phyloP scores from a whole-genome alignment of 192 early-diverging fungal genomes.

The Umbelopsis vinacea region DNA sequence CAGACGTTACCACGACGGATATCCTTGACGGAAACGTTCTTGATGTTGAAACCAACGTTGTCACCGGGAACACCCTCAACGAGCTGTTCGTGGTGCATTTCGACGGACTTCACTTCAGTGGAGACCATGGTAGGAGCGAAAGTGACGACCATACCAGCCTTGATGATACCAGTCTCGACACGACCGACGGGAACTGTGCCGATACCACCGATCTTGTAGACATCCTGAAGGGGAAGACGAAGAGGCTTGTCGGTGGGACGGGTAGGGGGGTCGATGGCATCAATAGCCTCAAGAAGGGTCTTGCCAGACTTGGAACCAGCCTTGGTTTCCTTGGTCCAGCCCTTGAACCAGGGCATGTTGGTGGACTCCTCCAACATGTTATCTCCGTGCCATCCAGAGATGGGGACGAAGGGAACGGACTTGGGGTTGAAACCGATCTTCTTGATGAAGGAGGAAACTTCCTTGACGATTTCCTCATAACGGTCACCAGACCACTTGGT shows the following conservation, averaged over 20 bases:
- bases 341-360: conserved; percentile 98
- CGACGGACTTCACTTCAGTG: too few species aligned
- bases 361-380: conserved; percentile 94
- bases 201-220: conserved; percentile 99
- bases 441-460: conserved; percentile 95
- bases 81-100: too few species aligned
- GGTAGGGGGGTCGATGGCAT: conserved; percentile 89
- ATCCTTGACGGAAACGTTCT: too few species aligned
- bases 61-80: too few species aligned
- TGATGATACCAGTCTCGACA: too few species aligned
- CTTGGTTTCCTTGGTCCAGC: conserved; percentile 94
- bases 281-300: conserved; percentile 95
- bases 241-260: conserved; percentile 94
- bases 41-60: too few species aligned
- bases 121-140: too few species aligned
- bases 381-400: conserved; percentile 98
- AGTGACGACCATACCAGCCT: too few species aligned
- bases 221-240: conserved; percentile 96
- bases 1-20: too few species aligned
- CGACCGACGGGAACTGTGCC: conserved; percentile 95
- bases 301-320: conserved; percentile 65
- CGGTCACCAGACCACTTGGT: conserved; percentile 92
- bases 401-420: conserved; percentile 93
- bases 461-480: conserved; percentile 97
- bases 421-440: conserved; percentile 96